Percentiles rank a stretch among this genome's conserved stretches.
phyloP scores from a whole-genome alignment of 2,329 filamentous ascomycete genomes.

The Pezicula neosporulosa region DNA sequence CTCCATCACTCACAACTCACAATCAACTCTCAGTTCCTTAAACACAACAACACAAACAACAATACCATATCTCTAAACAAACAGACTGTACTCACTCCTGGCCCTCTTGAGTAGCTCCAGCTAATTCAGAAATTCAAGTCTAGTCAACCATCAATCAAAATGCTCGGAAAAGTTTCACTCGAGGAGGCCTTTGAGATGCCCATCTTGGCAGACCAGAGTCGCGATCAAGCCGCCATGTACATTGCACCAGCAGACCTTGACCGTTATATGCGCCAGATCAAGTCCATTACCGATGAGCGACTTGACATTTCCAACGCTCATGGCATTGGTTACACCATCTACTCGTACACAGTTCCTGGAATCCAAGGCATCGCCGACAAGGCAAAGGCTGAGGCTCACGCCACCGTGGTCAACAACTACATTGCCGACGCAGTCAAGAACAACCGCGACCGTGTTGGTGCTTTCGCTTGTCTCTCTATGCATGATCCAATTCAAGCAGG shows the following conservation, averaged over 20 bases:
- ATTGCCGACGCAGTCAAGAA: constrained; percentile 18
- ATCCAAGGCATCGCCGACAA: constrained; percentile 42
- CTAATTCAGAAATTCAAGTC: no score
- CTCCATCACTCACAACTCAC: no score
- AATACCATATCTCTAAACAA: no score
- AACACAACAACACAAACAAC: no score
- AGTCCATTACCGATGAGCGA: constrained; percentile 39
- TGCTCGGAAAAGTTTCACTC: constrained; percentile 58
- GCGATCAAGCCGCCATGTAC: constrained; percentile 11
- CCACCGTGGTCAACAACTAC: constrained; percentile 32
- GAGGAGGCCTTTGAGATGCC: constrained; percentile 62
- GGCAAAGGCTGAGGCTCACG: constrained; percentile 36
- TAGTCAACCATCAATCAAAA: constrained; percentile 21
- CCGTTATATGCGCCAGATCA: constrained; percentile 40
- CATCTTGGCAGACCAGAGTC: constrained; percentile 52
- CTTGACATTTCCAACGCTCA: constrained; percentile 42
- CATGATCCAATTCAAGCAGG: constrained; percentile 49
- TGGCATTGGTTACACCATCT: constrained; percentile 45
- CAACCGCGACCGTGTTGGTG: constrained; percentile 36
- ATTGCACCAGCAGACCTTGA: no score
- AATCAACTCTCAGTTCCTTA: no score
- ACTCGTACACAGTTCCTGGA: constrained; percentile 46
- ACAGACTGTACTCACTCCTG: no score
- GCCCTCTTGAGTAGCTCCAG: no score
- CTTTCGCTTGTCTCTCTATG: constrained; percentile 48